A percentile compares a stretch with the other conserved stretches of the same genome.
Conservation (phyloP, 176 grass and related monocot species). For the Poa annua region DNA sequence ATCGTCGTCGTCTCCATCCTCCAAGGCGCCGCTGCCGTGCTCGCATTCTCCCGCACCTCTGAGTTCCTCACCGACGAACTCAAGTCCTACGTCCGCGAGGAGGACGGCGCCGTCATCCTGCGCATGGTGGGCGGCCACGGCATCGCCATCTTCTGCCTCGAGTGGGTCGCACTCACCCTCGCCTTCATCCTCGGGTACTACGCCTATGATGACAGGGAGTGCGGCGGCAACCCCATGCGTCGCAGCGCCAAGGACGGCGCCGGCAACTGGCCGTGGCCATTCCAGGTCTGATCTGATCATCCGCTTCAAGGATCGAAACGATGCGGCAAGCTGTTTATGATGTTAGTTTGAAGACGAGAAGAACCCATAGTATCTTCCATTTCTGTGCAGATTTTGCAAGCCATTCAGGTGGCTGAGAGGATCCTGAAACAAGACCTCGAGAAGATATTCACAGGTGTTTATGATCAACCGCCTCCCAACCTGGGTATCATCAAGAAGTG, state of each 20-base stretch:
- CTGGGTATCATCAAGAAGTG: too few relatives aligned
- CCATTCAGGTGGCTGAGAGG: too few relatives aligned
- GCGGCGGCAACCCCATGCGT: too few relatives aligned
- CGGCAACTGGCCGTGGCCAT: constrained; percentile 73
- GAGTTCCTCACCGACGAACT: constrained; percentile 73
- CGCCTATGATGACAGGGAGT: constrained; percentile 58
- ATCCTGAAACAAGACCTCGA: too few relatives aligned
- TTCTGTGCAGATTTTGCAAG: too few relatives aligned
- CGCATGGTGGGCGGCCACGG: too few relatives aligned
- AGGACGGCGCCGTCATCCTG: constrained; percentile 89
- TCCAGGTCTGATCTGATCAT: constrained; percentile 63
- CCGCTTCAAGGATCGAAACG: not conserved
- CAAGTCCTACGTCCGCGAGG: constrained; percentile 77
- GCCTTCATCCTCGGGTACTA: constrained; percentile 94
- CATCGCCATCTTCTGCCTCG: constrained; percentile 88
- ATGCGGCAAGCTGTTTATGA: too few relatives aligned
- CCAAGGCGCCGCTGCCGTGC: constrained; percentile 80
- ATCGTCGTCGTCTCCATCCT: constrained; percentile 84
- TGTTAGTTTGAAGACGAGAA: too few relatives aligned
- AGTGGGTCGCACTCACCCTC: constrained; percentile 91
- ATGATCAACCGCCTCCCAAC: too few relatives aligned
- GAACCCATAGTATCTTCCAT: constrained; percentile 23
- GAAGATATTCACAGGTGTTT: too few relatives aligned
- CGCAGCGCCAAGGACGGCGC: constrained; percentile 57
- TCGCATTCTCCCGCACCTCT: constrained; percentile 72